These are phyloP conservation scores for Hymenoscyphus infarciens DNA, from an alignment of 2,329 filamentous ascomycete genomes.

Conservation along the genomic window DNA sequence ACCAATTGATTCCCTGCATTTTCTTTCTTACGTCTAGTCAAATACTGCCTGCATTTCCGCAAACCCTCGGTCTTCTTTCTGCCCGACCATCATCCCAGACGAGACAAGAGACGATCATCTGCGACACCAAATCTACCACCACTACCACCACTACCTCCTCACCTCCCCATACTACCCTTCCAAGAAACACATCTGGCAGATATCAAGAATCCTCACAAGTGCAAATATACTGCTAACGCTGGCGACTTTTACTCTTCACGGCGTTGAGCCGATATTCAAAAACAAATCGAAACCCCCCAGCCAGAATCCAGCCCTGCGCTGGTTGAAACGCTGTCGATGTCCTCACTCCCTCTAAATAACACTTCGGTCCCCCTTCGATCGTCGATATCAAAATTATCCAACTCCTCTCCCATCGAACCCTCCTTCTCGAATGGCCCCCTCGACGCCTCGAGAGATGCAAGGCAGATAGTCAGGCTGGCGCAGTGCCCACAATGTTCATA, in stretches of 20 bases:
- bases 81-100: neutral
- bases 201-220: neutral
- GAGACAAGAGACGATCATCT: neutral
- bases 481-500: constrained; percentile 74
- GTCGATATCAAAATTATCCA: constrained; percentile 13
- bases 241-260: neutral
- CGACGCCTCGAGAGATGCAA: constrained; percentile 51
- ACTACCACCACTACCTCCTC: no score
- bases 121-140: neutral
- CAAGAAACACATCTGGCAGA: neutral
- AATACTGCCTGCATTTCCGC: neutral
- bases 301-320: constrained; percentile 12
- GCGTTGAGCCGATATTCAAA: constrained; percentile 13
- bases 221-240: neutral
- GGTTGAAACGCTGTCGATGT: constrained; percentile 23
- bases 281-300: constrained; percentile 1
- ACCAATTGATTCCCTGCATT: no score
- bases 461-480: constrained; percentile 66
- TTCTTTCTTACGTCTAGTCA: neutral
- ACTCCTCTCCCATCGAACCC: constrained; percentile 10
- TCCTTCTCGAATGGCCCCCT: constrained; percentile 31
- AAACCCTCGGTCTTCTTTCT: neutral
- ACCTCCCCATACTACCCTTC: neutral
- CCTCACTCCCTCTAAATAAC: constrained; percentile 24
- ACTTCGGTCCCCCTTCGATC: constrained; percentile 19